Evolutionary conservation across 768 basidiomycete genomes (phyloP).

Genomic region (Antrodiella citrinella): DNA sequence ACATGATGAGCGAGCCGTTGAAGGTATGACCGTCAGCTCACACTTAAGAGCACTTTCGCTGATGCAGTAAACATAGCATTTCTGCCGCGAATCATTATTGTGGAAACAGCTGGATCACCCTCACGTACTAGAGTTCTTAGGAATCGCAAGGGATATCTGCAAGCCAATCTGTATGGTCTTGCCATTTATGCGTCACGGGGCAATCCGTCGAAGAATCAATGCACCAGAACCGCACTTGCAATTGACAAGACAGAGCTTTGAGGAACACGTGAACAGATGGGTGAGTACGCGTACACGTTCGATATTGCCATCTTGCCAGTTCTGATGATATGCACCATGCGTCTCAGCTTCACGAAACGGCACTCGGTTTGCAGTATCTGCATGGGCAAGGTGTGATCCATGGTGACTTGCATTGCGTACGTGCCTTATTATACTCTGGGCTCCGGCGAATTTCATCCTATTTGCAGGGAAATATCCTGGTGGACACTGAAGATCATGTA

Average conservation of each 20-base stretch:
- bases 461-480: conserved; percentile 5
- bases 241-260: not conserved
- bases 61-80: too few relatives aligned
- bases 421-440: too few relatives aligned
- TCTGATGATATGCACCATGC: too few relatives aligned
- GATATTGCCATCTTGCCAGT: too few relatives aligned
- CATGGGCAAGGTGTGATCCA: conserved; percentile 1
- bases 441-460: not conserved
- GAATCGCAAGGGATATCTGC: not conserved
- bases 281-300: not conserved
- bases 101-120: not conserved
- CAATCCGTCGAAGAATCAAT: not conserved
- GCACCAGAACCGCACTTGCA: not conserved
- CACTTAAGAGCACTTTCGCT: too few relatives aligned
- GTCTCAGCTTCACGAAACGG: conserved; percentile 4
- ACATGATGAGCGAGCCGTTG: too few relatives aligned
- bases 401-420: not conserved
- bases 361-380: conserved; percentile 1
- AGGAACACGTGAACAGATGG: not conserved
- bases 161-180: not conserved
- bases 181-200: not conserved
- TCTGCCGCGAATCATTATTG: not conserved
- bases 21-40: too few relatives aligned
- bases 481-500: conserved; percentile 1
- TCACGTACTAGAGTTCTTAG: not conserved